These are phyloP conservation scores for Trichoderma atroviride DNA, from an alignment of 2,329 filamentous ascomycete species.

Conservation along the genomic window DNA sequence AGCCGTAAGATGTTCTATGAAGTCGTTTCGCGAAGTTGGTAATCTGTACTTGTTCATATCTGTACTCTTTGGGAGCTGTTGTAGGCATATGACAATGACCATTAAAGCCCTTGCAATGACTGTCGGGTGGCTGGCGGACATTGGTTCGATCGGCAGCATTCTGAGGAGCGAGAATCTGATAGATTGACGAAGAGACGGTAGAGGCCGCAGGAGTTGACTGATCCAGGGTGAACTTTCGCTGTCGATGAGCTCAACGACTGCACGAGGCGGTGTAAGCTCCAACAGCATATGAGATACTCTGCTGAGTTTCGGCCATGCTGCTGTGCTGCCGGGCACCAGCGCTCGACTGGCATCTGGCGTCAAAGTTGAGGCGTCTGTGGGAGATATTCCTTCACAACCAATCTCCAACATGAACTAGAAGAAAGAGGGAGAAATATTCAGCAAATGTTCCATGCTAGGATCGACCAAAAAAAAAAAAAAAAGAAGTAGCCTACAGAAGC, in stretches of 20 bases:
- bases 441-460: neutral
- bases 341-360: too few relatives aligned
- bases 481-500: neutral
- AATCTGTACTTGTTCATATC: neutral
- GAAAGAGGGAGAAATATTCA: neutral
- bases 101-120: conserved; percentile 14
- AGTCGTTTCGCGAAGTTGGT: neutral
- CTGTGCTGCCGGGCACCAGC: neutral
- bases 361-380: neutral
- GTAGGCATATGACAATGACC: conserved; percentile 20
- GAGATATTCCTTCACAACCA: neutral
- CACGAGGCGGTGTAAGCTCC: conserved; percentile 11
- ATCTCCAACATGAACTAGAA: conserved; percentile 13
- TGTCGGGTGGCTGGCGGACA: conserved; percentile 11
- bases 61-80: conserved; percentile 10
- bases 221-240: conserved; percentile 23
- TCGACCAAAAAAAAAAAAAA: neutral
- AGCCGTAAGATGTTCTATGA: conserved; percentile 6
- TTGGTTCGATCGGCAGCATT: conserved; percentile 18
- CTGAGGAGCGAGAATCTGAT: conserved; percentile 18
- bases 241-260: conserved; percentile 11
- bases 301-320: neutral
- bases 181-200: conserved; percentile 12
- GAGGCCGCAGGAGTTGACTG: conserved; percentile 14
- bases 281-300: conserved; percentile 1